Conservation (phyloP, 2,329 filamentous ascomycete species). For the Orbilia oligospora region DNA sequence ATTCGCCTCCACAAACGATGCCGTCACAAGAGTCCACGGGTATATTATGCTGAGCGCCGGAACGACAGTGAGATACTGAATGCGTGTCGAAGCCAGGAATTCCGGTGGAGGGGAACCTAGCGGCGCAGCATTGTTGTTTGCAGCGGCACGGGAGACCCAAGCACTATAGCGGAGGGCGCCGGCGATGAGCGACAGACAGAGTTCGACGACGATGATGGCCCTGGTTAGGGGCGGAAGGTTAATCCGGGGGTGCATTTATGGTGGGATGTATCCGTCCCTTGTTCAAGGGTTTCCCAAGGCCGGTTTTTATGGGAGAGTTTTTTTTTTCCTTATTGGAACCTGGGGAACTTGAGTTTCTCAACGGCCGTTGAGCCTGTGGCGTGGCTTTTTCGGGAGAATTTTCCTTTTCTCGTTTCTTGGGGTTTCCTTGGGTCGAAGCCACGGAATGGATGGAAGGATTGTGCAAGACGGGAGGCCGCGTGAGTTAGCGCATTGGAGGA, state of each 20-base stretch:
- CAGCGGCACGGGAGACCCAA: constrained; percentile 69
- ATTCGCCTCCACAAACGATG: constrained; percentile 92
- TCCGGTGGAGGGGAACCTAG: constrained; percentile 65
- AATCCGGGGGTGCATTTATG: constrained; percentile 81
- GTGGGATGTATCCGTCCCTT: not conserved
- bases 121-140: constrained; percentile 49
- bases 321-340: not conserved
- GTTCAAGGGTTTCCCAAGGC: not conserved
- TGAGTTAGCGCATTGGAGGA: constrained; percentile 17
- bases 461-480: constrained; percentile 17
- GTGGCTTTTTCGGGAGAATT: constrained; percentile 26
- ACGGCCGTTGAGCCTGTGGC: not conserved
- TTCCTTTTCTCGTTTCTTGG: constrained; percentile 11
- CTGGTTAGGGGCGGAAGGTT: constrained; percentile 94
- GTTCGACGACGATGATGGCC: constrained; percentile 80
- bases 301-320: not conserved
- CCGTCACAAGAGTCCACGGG: constrained; percentile 91
- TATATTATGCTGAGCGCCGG: constrained; percentile 87
- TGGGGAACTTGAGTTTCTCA: constrained; percentile 1
- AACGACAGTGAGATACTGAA: constrained; percentile 89
- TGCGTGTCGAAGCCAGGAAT: constrained; percentile 71
- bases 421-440: constrained; percentile 8
- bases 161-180: constrained; percentile 81
- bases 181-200: constrained; percentile 85
- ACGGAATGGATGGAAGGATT: constrained; percentile 1